Base-by-base conservation (phyloP, 2,329 filamentous ascomycete genomes). In the Fusarium fracticaudum region DNA sequence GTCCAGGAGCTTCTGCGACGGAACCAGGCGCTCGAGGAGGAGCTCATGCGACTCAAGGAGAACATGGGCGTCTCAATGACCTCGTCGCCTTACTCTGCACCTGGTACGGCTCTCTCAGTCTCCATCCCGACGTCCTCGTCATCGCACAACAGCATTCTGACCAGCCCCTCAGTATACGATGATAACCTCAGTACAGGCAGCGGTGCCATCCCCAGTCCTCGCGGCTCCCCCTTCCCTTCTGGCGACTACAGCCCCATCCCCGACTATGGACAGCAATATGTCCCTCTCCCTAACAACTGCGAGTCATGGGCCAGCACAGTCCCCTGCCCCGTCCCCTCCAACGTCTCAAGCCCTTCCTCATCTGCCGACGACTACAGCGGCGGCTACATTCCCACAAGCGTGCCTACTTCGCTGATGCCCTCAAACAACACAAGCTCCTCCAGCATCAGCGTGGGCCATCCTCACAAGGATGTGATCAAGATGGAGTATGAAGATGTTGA, bases 11-110 rank as follows among this genome's bases (percentile, higher is more conserved):
- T 90, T 50, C 80, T 88, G 51, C 84, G 84, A 72, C 85, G 85
- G 71, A 90, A 90, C 80, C 85, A 85, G 76, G 84, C 83, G 40
- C 85, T 91, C 55, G 87, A 90, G 78, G 84, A 87, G 35, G 87
- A 90, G 80, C 79, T 90, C 41, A 80, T 79, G 68, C 81, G 82
- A 26, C 78, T 88, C 66, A 83, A 83, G 74, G 84, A 87, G 74
- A 83, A 80, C 71, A 81, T 87, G 78, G 84, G 85, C 55, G 80
- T 86, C 51, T 81, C 83, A 44, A 80, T 82, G 62, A 83, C 80
- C 50, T 81, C 84, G 35, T 83, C 82, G 26, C 80, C 83, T 43
- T 86, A 85, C 76, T 83, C 84, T 60, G 77, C 80, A 60, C 79
- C 84, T 79, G 82, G 85, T 85, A 84, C 47, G 50, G 50, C 44